Percentiles rank a stretch among this genome's conserved stretches.
These are phyloP conservation scores for Penicillium cataractarum DNA, from an alignment of 495 filamentous ascomycete species.

Conservation along the genomic window DNA sequence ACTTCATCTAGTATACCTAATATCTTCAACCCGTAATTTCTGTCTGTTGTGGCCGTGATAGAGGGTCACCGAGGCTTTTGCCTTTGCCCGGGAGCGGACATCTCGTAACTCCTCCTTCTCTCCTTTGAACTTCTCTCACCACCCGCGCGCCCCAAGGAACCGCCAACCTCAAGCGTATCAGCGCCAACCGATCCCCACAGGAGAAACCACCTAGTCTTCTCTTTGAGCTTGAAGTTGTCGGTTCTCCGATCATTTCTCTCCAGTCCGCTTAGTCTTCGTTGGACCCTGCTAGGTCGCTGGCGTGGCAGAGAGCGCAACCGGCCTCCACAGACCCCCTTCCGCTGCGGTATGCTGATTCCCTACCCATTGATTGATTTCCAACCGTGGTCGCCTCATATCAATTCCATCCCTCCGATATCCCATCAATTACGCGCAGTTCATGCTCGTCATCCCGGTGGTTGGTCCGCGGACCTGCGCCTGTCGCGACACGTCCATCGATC, in stretches of 20 bases:
- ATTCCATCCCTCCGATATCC: slow-evolving; percentile 1
- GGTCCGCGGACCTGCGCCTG: slow-evolving; percentile 21
- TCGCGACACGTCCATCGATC: slow-evolving; percentile 31
- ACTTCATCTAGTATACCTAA: not conserved
- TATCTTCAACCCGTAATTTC: not conserved
- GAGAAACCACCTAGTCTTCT: not conserved
- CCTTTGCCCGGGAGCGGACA: slow-evolving; percentile 28
- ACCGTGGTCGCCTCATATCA: slow-evolving; percentile 1
- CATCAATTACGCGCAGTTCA: slow-evolving; percentile 4
- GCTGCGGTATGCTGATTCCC: slow-evolving; percentile 29
- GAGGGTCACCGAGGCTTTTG: slow-evolving; percentile 16
- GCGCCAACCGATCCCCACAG: not conserved
- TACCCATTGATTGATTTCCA: slow-evolving; percentile 7
- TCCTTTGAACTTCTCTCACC: slow-evolving; percentile 27
- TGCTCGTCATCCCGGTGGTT: slow-evolving; percentile 6
- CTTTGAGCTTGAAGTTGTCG: not conserved
- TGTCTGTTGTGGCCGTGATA: slow-evolving; percentile 11
- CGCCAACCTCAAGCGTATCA: slow-evolving; percentile 13
- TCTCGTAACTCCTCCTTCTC: slow-evolving; percentile 24
- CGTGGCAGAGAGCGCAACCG: slow-evolving; percentile 17
- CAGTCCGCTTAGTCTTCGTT: not conserved
- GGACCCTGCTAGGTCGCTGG: not conserved
- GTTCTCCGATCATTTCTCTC: not conserved
- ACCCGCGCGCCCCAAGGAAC: slow-evolving; percentile 21
- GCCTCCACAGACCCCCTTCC: slow-evolving; percentile 23